Evolutionary conservation across 2,329 filamentous ascomycete species (phyloP).

Genomic region (Fusarium sp.): DNA sequence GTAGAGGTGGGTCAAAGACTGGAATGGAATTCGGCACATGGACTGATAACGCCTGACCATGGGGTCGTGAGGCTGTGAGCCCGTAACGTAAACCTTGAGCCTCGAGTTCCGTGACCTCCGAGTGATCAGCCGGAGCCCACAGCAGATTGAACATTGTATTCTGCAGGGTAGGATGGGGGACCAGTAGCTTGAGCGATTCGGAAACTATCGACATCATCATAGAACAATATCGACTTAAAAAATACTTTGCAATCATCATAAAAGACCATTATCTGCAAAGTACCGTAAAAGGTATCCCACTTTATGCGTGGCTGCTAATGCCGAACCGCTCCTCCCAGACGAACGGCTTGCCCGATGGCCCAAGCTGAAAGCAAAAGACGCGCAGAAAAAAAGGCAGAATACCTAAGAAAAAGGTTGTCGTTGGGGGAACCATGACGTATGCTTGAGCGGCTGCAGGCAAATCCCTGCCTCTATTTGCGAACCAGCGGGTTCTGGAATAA

Average conservation of each 20-base stretch:
- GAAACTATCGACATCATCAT: constrained; percentile 26
- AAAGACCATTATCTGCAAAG: constrained; percentile 3
- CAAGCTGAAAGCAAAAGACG: constrained; percentile 2
- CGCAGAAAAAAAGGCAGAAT: constrained; percentile 9
- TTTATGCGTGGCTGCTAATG: constrained; percentile 31
- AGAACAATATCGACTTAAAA: constrained; percentile 16
- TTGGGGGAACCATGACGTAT: constrained; percentile 41
- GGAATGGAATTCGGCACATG: constrained; percentile 24
- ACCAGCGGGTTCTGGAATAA: constrained; percentile 24
- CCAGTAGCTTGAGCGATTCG: constrained; percentile 6
- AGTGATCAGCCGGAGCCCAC: constrained; percentile 44
- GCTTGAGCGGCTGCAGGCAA: constrained; percentile 33
- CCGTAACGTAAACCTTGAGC: constrained; percentile 1
- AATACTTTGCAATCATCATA: constrained; percentile 2
- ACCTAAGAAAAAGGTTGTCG: background rate
- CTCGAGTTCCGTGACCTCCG: constrained; percentile 43
- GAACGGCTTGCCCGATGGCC: constrained; percentile 31
- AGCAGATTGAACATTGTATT: constrained; percentile 9
- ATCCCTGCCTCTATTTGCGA: constrained; percentile 21
- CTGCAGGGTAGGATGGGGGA: background rate
- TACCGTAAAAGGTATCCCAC: constrained; percentile 18
- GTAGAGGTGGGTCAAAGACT: constrained; percentile 27
- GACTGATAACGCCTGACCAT: constrained; percentile 33
- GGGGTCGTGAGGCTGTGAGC: background rate
- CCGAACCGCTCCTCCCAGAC: background rate